Conservation (phyloP, 345 rosid genomes). For the Excoecaria agallocha region DNA sequence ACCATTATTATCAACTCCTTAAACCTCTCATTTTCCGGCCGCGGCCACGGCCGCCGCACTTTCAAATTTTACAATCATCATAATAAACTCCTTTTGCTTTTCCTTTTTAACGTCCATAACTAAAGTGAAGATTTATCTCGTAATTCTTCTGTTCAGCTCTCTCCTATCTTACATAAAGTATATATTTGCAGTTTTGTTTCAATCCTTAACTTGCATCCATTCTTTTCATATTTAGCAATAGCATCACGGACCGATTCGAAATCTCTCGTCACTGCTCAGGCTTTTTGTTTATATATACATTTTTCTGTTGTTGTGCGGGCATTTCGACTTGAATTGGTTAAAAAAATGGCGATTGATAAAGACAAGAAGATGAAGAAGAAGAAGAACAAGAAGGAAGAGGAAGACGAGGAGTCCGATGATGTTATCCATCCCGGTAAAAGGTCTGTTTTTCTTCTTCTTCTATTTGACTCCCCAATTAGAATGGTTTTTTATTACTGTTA, state of each 20-base stretch:
- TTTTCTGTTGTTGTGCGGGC: not conserved
- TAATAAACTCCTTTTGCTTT: not conserved
- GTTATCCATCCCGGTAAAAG: slow-evolving; percentile 77
- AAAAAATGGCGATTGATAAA: not conserved
- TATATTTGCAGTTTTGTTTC: not conserved
- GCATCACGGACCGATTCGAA: not conserved
- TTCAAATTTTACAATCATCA: not conserved
- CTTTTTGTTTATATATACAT: not conserved
- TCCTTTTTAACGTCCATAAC: not conserved
- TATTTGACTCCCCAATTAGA: not conserved
- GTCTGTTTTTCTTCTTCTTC: slow-evolving; percentile 26
- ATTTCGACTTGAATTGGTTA: not conserved
- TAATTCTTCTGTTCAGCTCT: not conserved
- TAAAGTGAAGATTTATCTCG: not conserved
- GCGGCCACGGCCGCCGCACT: not conserved
- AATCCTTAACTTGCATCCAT: not conserved
- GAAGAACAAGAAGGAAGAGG: not conserved
- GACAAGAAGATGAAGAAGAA: slow-evolving; percentile 2
- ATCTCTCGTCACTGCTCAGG: too few species aligned
- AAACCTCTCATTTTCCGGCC: too few species aligned
- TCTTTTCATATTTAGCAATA: not conserved
- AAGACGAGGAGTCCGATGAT: slow-evolving; percentile 6
- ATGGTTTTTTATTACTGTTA: not conserved
- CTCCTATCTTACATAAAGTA: not conserved
- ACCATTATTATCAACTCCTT: too few species aligned